These are phyloP conservation scores for Backusella australiensis DNA, from an alignment of 192 early-diverging fungal species.

Conservation along the genomic window DNA sequence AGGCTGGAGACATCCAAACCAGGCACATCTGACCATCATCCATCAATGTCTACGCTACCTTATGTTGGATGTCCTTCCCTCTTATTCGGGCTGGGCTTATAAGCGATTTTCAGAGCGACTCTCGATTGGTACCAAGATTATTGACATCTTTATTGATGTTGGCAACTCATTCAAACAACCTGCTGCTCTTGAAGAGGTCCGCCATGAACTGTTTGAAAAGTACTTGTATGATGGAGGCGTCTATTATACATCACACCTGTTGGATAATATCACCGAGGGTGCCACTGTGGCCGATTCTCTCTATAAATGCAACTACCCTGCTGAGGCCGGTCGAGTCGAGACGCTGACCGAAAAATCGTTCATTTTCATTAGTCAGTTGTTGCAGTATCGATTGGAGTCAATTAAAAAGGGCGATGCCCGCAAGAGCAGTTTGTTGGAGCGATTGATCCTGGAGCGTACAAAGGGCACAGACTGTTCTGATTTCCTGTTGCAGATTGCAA, in stretches of 20 bases:
- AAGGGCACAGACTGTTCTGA: conserved; percentile 34
- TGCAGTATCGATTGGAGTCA: conserved; percentile 27
- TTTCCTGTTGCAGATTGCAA: conserved; percentile 37
- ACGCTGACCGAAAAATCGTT: conserved; percentile 38
- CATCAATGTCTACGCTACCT: conserved; percentile 20
- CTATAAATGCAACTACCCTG: conserved; percentile 18
- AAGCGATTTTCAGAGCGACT: conserved; percentile 21
- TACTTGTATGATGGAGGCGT: conserved; percentile 50
- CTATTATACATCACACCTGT: conserved; percentile 43
- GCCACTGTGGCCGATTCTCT: conserved; percentile 34
- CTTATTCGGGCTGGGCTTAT: conserved; percentile 33
- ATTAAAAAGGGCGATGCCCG: neutral
- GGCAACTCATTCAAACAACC: conserved; percentile 11
- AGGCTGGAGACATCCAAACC: conserved; percentile 8
- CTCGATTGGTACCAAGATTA: conserved; percentile 25
- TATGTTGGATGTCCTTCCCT: conserved; percentile 28
- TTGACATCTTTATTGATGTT: conserved; percentile 26
- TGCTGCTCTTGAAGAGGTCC: neutral
- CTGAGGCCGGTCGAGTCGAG: conserved; percentile 23
- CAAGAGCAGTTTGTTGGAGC: conserved; percentile 39
- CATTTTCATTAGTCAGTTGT: conserved; percentile 37
- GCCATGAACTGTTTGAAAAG: conserved; percentile 36
- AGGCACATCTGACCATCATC: conserved; percentile 10
- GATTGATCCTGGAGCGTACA: conserved; percentile 41
- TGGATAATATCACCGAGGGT: conserved; percentile 42